Base-by-base conservation (phyloP, 305 asterid species). In the Stenogyne calaminthoides region DNA sequence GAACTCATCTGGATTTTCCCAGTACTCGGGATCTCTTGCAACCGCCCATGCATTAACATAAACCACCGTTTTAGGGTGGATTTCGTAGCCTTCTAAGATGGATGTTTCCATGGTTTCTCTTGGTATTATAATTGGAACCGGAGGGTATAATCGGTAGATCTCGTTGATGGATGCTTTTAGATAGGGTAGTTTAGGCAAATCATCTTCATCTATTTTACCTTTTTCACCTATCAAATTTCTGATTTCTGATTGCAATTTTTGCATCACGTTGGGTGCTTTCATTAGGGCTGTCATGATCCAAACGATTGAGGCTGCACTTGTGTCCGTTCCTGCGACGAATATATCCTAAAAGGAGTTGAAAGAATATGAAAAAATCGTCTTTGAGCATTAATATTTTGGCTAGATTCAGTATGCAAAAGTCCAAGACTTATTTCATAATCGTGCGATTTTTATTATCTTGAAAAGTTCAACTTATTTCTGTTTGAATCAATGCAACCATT, bases 241-340 rank as follows among this genome's bases (percentile, higher is more conserved):
- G 12, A 71, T 71, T 61, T 71, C 70, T 5, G 14, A 11, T 49
- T 71, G 76, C 7, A 46, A 32, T 47, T 51, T 71, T 0, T 44
- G 16, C 46, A 47, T 44, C 11, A 29, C 70, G 3, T 16, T 29
- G 16, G 76, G 76, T 32, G 47, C 51, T 15, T 71, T 71, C 9
- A 71, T 61, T 7, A 71, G 14, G 15, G 14, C 60, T 27, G 76
- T 71, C 76, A 71, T 71, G 5, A 58, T 36, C 76, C 76, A 71
- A 9, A 47, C 37, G 0, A 32, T 47, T 34, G 76, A 27, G 19
- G 62, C 32, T 0, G 76, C 59, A 49, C 2, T 47, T n/a, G 55
- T 47, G 19, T n/a, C 55, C 0, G 55, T 47, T 14, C 20, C 55
- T 5, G 20, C 75, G 10, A 62, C 8, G 32, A 60, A 59, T 15